These are phyloP conservation scores for Microstegium vimineum DNA, from an alignment of 176 grass and related monocot genomes.

Conservation along the genomic window DNA sequence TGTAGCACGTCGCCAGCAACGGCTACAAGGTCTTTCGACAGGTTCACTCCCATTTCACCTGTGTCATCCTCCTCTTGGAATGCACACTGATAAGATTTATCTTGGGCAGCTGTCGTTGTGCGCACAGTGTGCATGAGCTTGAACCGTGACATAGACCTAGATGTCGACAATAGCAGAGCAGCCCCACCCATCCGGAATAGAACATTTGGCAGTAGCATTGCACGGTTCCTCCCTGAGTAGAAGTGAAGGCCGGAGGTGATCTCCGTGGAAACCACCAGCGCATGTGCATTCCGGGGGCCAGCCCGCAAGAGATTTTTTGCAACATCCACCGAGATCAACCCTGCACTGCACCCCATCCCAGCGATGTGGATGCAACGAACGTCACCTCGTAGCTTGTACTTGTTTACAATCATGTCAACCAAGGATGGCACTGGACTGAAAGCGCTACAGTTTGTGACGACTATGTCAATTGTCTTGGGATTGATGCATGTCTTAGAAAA, in stretches of 20 bases:
- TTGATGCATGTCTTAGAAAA: conserved; percentile 14
- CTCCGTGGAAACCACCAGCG: conserved; percentile 38
- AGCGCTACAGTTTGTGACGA: conserved; percentile 19
- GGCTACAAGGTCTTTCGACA: conserved; percentile 15
- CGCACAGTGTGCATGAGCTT: conserved; percentile 24
- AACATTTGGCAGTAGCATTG: conserved; percentile 15
- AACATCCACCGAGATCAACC: conserved; percentile 23
- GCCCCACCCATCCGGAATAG: conserved; percentile 38
- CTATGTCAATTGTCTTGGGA: neutral
- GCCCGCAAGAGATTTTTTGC: conserved; percentile 8
- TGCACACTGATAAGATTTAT: conserved; percentile 8
- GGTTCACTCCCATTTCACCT: neutral
- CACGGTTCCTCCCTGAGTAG: conserved; percentile 3
- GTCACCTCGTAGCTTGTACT: conserved; percentile 4
- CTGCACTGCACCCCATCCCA: conserved; percentile 45
- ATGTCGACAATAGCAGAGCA: neutral
- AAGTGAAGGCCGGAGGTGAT: neutral
- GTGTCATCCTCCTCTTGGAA: conserved; percentile 16
- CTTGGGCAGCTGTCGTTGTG: conserved; percentile 23
- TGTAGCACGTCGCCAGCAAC: neutral
- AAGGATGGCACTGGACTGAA: conserved; percentile 32
- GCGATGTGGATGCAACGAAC: conserved; percentile 1
- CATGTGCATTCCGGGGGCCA: neutral
- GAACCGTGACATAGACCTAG: neutral
- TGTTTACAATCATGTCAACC: conserved; percentile 24